These are phyloP conservation scores for Suhomyces canberraensis DNA, from an alignment of 805 yeast genomes.

Conservation along the genomic window DNA sequence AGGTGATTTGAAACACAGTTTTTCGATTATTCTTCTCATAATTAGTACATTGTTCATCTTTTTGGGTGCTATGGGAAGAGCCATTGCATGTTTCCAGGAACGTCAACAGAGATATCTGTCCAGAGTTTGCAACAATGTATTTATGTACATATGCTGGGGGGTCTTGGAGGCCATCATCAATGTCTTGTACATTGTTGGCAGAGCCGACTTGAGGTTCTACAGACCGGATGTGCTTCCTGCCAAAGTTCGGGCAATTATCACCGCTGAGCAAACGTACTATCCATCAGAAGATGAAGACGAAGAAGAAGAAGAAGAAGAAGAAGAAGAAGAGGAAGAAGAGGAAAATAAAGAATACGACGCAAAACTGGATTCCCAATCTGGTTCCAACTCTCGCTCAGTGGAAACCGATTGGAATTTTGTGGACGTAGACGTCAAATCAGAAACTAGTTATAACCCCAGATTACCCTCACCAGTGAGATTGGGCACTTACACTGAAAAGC, in stretches of 20 bases:
- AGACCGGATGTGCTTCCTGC: constrained; percentile 19
- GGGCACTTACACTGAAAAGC: no score
- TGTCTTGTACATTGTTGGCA: constrained; percentile 15
- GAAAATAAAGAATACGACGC: not conserved
- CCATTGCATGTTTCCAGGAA: constrained; percentile 8
- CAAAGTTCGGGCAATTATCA: constrained; percentile 15
- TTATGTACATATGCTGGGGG: constrained; percentile 20
- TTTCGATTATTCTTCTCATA: constrained; percentile 8
- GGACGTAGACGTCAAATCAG: constrained; percentile 5
- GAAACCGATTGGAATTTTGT: constrained; percentile 12
- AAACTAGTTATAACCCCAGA: not conserved
- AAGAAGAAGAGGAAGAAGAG: not conserved
- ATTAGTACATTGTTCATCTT: constrained; percentile 12
- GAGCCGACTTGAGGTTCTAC: constrained; percentile 22
- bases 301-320: constrained; percentile 2
- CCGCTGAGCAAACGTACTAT: constrained; percentile 19
- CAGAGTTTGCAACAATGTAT: constrained; percentile 7
- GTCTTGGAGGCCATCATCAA: constrained; percentile 16
- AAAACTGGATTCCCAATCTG: not conserved
- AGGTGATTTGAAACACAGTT: constrained; percentile 16
- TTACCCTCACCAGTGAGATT: no score
- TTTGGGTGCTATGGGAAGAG: constrained; percentile 11
- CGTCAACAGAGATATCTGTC: constrained; percentile 2
- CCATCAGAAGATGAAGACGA: constrained; percentile 27
- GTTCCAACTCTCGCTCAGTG: not conserved